Conservation (phyloP, 495 filamentous ascomycete species). For the Neurospora sp. region DNA sequence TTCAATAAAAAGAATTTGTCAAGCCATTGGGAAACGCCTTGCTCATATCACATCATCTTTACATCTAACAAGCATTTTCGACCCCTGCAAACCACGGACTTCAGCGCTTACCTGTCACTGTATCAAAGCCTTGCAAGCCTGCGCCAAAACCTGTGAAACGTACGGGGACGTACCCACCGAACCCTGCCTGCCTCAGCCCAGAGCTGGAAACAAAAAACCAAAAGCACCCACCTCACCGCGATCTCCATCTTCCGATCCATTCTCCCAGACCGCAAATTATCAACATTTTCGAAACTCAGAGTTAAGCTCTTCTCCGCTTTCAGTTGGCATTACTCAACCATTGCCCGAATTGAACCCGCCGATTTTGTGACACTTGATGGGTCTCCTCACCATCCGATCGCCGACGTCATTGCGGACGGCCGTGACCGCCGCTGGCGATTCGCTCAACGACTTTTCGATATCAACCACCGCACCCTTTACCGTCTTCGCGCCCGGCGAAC, state of each 20-base stretch:
- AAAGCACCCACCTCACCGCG: background rate
- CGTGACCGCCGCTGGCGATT: conserved; percentile 23
- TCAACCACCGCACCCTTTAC: conserved; percentile 17
- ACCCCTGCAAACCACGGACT: background rate
- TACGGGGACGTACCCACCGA: background rate
- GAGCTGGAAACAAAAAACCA: background rate
- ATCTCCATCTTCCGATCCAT: background rate
- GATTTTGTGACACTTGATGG: conserved; percentile 19
- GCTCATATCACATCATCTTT: background rate
- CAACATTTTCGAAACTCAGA: background rate
- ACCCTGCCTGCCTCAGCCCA: background rate
- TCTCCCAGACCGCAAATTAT: background rate
- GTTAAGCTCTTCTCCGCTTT: background rate
- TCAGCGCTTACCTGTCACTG: background rate
- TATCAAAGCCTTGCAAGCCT: background rate
- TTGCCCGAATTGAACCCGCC: background rate
- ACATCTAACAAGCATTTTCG: background rate
- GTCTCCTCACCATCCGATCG: conserved; percentile 35
- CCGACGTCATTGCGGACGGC: conserved; percentile 55
- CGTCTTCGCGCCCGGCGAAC: conserved; percentile 21
- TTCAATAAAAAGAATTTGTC: background rate
- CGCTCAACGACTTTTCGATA: conserved; percentile 9
- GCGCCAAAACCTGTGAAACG: background rate
- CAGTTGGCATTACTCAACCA: background rate
- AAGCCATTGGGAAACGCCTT: background rate